Base-by-base conservation (phyloP, 192 early-diverging fungal genomes). In the Coemansia sp. region DNA sequence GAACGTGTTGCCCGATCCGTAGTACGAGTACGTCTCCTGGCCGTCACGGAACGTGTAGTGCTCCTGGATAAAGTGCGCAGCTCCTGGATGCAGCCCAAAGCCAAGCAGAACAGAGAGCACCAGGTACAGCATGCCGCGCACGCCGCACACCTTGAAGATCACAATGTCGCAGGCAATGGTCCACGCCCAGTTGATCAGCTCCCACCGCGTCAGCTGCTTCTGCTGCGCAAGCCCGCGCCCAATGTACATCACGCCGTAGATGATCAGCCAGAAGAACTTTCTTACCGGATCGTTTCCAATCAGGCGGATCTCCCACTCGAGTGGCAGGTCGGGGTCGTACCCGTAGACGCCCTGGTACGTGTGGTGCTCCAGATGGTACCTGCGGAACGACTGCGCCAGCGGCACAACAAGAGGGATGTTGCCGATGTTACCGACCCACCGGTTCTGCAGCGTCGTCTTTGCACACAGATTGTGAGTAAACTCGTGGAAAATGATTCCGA, bases 1-100 rank as follows among this genome's bases (percentile, higher is more conserved):
- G 38, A 92, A 83, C 45, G 75, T 71, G 84, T 98, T 98, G 45
- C 93, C 78, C 55, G 83, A 79, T 23, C 94, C 94, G 61, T 98
- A 98, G 89, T 98, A 98, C 62, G 91, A 94, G 82, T 98, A 98
- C 2, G 94, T 98, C 68, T 98, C 94, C 68, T 93, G 89, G 10
- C 92, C 94, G 62, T 93, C 87, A 44, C 87, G 87, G 84, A 94
- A 95, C 2, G 92, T 94, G 72, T 93, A 98, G 79, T 98, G 96
- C 83, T 98, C 96, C 79, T 94, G 92, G 66, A 98, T 88, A 59
- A 98, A 98, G 72, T 98, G 96, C 25, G 90, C 96, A 7, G 96
- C 94, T 14, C 89, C 92, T 9, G 94, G 94, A 70, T 98, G 96
- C 25, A 96, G 72, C 23, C 88, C 87, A 67, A 91, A 93, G 19